These are phyloP conservation scores for Zygnema circumcarinatum DNA, from an alignment of 139 green algal genomes.

Conservation along the genomic window DNA sequence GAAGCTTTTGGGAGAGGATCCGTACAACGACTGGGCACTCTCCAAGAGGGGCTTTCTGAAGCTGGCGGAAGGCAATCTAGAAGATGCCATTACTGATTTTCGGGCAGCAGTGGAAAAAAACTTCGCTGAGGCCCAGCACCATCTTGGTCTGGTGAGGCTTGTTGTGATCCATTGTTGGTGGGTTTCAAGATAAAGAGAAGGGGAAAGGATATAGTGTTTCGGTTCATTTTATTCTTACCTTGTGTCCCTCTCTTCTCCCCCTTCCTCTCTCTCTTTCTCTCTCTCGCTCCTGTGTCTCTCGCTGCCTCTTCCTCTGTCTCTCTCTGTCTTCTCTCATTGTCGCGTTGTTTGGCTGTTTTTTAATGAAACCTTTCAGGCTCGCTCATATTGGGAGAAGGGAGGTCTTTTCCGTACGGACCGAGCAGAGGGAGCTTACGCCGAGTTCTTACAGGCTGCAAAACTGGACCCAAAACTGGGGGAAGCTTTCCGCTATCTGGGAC, in stretches of 20 bases:
- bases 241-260: too few species aligned
- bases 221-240: too few species aligned
- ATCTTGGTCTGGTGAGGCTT: neutral
- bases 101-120: neutral
- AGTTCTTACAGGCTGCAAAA: constrained; percentile 41
- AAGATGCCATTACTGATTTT: neutral
- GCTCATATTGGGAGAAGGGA: constrained; percentile 2
- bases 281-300: neutral
- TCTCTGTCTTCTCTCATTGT: neutral
- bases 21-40: neutral
- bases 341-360: neutral
- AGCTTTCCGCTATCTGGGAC: constrained; percentile 39
- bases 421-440: neutral
- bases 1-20: neutral
- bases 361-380: neutral
- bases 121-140: neutral
- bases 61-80: neutral
- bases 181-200: neutral
- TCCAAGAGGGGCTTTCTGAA: neutral
- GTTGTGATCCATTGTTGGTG: constrained; percentile 7
- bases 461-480: constrained; percentile 12
- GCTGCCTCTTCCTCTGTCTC: neutral
- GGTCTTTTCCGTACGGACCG: neutral
- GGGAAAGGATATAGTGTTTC: neutral
- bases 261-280: neutral